A percentile compares a stretch with the other conserved stretches of the same genome.
Evolutionary conservation across 768 basidiomycete genomes (phyloP).

Genomic region (Rhodotorula paludigena): DNA sequence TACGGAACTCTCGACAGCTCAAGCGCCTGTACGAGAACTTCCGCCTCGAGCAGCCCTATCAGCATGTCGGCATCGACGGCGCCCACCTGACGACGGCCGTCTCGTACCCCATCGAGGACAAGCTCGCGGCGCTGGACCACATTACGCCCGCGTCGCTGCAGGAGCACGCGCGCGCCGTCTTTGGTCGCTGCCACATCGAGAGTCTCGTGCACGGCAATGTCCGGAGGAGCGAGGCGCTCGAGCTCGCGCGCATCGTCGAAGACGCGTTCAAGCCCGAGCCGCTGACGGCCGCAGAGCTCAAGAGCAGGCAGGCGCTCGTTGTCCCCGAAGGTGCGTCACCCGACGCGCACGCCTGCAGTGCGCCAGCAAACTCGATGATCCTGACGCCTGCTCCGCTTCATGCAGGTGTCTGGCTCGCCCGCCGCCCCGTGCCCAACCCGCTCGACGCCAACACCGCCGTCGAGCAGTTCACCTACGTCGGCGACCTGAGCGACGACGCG

Average conservation of each 20-base stretch:
- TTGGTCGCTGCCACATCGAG: slow-evolving; percentile 64
- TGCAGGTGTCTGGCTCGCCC: slow-evolving; percentile 66
- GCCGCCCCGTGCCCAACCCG: slow-evolving; percentile 66
- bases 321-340: slow-evolving; percentile 60
- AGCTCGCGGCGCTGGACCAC: slow-evolving; percentile 61
- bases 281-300: slow-evolving; percentile 58
- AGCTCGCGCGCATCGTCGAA: slow-evolving; percentile 68
- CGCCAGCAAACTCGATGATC: no score
- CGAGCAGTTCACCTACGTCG: slow-evolving; percentile 78
- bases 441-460: slow-evolving; percentile 82
- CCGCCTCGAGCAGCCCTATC: slow-evolving; percentile 74
- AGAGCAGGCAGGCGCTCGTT: slow-evolving; percentile 55
- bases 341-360: neutral
- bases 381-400: slow-evolving; percentile 1
- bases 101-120: slow-evolving; percentile 73
- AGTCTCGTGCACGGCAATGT: slow-evolving; percentile 80
- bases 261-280: slow-evolving; percentile 58
- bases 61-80: slow-evolving; percentile 68
- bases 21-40: slow-evolving; percentile 80
- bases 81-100: slow-evolving; percentile 65
- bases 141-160: slow-evolving; percentile 67
- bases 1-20: slow-evolving; percentile 51
- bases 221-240: slow-evolving; percentile 71
- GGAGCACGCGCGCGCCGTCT: slow-evolving; percentile 56
- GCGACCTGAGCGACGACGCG: slow-evolving; percentile 60